Conservation (phyloP, 1,284 basidiomycete species). For the Waitea zeae region DNA sequence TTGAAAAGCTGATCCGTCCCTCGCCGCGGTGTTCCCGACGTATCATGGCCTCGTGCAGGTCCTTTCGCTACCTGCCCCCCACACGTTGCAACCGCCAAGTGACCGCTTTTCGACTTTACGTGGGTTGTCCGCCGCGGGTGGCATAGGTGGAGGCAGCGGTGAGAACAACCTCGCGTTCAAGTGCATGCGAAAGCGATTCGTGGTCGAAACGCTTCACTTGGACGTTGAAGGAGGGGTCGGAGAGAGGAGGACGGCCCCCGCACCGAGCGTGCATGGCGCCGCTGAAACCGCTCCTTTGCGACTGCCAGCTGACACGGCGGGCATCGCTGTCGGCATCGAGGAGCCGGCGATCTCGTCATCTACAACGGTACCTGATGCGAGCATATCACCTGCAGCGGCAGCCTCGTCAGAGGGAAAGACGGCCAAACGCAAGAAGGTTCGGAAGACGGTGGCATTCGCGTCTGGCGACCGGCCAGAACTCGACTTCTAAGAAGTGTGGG, state of each 20-base stretch:
- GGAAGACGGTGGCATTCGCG: no score
- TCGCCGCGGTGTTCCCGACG: slow-evolving; percentile 54
- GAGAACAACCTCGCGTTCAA: slow-evolving; percentile 96
- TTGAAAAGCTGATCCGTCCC: slow-evolving; percentile 43
- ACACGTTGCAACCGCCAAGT: slow-evolving; percentile 53
- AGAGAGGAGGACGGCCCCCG: slow-evolving; percentile 61
- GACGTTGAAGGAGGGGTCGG: slow-evolving; percentile 85
- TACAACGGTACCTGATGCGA: no score
- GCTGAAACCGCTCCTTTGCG: background rate
- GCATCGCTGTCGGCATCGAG: slow-evolving; percentile 8
- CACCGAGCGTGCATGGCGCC: slow-evolving; percentile 9
- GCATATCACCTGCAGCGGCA: no score
- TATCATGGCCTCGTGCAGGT: slow-evolving; percentile 75
- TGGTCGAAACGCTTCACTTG: slow-evolving; percentile 87
- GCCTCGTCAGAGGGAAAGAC: no score
- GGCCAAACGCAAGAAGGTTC: no score
- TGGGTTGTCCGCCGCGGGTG: slow-evolving; percentile 41
- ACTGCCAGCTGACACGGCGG: background rate
- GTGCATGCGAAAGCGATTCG: slow-evolving; percentile 72
- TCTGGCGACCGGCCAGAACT: no score
- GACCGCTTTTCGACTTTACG: slow-evolving; percentile 64
- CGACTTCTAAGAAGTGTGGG: no score
- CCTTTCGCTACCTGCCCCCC: slow-evolving; percentile 52
- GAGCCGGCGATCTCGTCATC: no score
- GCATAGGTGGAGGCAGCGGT: slow-evolving; percentile 36